These are phyloP conservation scores for Suillus occidentalis DNA, from an alignment of 768 basidiomycete species.

Conservation along the genomic window DNA sequence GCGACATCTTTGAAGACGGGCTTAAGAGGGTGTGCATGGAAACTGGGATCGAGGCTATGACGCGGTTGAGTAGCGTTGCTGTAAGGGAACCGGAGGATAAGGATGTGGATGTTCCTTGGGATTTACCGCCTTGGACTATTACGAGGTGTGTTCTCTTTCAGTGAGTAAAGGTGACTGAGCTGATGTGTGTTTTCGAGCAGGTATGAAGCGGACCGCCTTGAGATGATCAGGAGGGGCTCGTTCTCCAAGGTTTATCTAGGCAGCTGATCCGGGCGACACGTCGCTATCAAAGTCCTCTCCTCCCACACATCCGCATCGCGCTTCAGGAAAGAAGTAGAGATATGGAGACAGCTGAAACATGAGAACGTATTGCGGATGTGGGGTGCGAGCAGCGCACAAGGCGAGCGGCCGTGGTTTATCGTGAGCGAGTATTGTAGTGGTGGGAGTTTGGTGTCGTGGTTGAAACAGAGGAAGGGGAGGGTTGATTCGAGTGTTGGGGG, in stretches of 20 bases:
- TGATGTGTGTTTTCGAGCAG: constrained; percentile 29
- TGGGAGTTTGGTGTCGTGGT: constrained; percentile 35
- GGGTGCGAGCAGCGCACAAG: constrained; percentile 16
- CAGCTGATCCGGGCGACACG: constrained; percentile 61
- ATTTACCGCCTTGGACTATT: constrained; percentile 75
- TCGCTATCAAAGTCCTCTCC: constrained; percentile 74
- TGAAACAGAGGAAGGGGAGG: constrained; percentile 41
- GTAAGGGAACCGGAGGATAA: constrained; percentile 13
- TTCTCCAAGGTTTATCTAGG: constrained; percentile 80
- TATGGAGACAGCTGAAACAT: constrained; percentile 14
- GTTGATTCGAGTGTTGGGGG: too few relatives aligned
- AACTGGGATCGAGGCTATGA: constrained; percentile 67
- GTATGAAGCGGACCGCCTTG: constrained; percentile 74
- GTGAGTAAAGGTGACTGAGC: neutral
- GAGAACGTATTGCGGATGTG: constrained; percentile 16
- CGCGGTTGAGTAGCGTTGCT: constrained; percentile 49
- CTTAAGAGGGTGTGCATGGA: constrained; percentile 69
- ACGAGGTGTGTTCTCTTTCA: constrained; percentile 22
- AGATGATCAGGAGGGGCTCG: constrained; percentile 69
- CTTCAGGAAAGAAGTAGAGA: constrained; percentile 48
- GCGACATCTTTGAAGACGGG: neutral
- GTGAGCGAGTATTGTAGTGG: neutral
- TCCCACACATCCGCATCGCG: constrained; percentile 58
- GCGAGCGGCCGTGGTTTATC: constrained; percentile 10
- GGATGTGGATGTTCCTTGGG: constrained; percentile 18